These are phyloP conservation scores for Blastocystis sp. DNA, from an alignment of 352 stramenopile species.

Conservation along the genomic window DNA sequence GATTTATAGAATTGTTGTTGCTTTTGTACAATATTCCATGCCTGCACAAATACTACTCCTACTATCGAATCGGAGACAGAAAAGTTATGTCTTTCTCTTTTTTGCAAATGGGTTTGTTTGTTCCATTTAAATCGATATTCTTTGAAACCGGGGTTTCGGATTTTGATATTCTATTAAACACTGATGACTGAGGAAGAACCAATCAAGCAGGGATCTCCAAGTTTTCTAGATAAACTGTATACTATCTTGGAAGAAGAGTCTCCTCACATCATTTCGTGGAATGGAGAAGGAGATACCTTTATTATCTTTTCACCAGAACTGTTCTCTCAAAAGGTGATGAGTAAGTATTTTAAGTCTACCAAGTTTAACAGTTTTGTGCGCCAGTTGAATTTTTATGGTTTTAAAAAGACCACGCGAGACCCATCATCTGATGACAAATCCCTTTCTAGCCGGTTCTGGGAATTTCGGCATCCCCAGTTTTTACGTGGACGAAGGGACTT, in stretches of 20 bases:
- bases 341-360: conserved; percentile 65
- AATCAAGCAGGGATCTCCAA: conserved; percentile 17
- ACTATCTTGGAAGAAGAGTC: conserved; percentile 62
- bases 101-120: neutral
- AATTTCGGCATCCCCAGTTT: conserved; percentile 63
- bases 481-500: conserved; percentile 47
- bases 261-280: conserved; percentile 64
- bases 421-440: conserved; percentile 13
- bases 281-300: conserved; percentile 42
- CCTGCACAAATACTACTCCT: neutral
- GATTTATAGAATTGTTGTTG: neutral
- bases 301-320: conserved; percentile 48
- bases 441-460: neutral
- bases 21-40: neutral
- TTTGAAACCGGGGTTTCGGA: neutral
- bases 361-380: conserved; percentile 65
- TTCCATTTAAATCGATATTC: neutral
- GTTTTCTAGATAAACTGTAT: conserved; percentile 63
- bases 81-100: neutral
- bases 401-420: conserved; percentile 41
- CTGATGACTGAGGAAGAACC: conserved; percentile 47
- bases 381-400: conserved; percentile 66
- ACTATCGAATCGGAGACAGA: too few species aligned
- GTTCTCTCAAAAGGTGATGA: conserved; percentile 56
- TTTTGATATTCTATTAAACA: neutral